Evolutionary conservation across 768 basidiomycete species (phyloP).

Genomic region (Pleurotus sapidus): DNA sequence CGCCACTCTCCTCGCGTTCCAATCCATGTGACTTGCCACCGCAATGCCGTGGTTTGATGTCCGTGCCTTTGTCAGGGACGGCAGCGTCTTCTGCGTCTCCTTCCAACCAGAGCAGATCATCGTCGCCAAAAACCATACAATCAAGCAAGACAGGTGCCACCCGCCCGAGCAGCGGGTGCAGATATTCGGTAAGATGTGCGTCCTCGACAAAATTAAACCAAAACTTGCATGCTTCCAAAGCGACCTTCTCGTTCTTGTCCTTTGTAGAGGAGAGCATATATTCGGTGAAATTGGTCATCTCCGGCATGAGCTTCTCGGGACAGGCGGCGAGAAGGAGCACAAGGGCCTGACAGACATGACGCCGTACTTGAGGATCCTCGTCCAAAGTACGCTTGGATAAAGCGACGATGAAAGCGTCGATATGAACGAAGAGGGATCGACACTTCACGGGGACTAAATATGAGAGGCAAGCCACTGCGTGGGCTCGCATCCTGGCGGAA

Average conservation of each 20-base stretch:
- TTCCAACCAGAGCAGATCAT: slow-evolving; percentile 91
- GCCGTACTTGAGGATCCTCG: slow-evolving; percentile 86
- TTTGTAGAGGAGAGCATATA: slow-evolving; percentile 99
- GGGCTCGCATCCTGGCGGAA: slow-evolving; percentile 85
- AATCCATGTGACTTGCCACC: slow-evolving; percentile 81
- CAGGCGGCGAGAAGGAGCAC: slow-evolving; percentile 90
- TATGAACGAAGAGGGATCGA: slow-evolving; percentile 87
- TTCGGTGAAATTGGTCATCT: slow-evolving; percentile 92
- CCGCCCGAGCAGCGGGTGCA: slow-evolving; percentile 82
- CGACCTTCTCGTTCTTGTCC: slow-evolving; percentile 95
- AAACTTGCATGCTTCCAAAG: slow-evolving; percentile 98
- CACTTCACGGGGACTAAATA: slow-evolving; percentile 88
- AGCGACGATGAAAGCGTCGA: slow-evolving; percentile 90
- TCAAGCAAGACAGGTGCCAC: slow-evolving; percentile 94
- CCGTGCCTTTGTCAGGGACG: slow-evolving; percentile 90
- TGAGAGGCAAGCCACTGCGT: slow-evolving; percentile 91
- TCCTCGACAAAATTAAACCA: slow-evolving; percentile 99
- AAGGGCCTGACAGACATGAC: slow-evolving; percentile 93
- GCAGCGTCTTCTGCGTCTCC: slow-evolving; percentile 85
- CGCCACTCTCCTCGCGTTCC: slow-evolving; percentile 63
- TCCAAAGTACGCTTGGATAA: slow-evolving; percentile 96
- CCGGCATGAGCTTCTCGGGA: slow-evolving; percentile 95
- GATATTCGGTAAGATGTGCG: slow-evolving; percentile 75
- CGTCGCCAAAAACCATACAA: slow-evolving; percentile 97
- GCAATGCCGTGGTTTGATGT: slow-evolving; percentile 96